These are phyloP conservation scores for Trichophyton mentagrophytes DNA, from an alignment of 2,329 filamentous ascomycete species.

Conservation along the genomic window DNA sequence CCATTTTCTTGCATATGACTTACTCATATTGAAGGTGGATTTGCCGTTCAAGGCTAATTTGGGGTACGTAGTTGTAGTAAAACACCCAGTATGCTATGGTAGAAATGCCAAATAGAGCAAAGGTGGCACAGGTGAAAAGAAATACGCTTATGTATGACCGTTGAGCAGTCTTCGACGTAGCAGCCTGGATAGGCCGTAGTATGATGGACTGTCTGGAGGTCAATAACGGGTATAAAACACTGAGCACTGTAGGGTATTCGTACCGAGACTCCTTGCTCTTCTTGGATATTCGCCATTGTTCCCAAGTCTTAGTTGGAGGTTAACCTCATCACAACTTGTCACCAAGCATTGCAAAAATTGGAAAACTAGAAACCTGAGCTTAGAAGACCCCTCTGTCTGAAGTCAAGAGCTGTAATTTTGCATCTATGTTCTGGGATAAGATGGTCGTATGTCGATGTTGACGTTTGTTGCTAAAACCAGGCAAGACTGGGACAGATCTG, in stretches of 20 bases:
- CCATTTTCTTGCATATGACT: slow-evolving; percentile 8
- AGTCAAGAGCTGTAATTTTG: no score
- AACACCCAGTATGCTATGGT: slow-evolving; percentile 52
- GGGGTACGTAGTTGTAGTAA: slow-evolving; percentile 56
- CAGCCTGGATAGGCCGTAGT: slow-evolving; percentile 37
- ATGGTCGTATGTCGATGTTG: no score
- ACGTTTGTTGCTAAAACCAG: no score
- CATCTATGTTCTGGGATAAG: no score
- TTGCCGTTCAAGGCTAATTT: slow-evolving; percentile 48
- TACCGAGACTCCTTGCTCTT: not conserved
- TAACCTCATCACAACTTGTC: not conserved
- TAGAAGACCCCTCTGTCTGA: not conserved
- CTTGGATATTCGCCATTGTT: not conserved
- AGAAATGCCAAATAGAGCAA: slow-evolving; percentile 46
- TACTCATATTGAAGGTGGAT: slow-evolving; percentile 56
- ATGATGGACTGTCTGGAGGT: not conserved
- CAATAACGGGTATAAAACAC: not conserved
- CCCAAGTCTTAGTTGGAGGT: not conserved
- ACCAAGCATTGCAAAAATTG: not conserved
- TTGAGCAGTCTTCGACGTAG: slow-evolving; percentile 49
- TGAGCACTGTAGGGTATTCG: not conserved
- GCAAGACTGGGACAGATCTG: no score
- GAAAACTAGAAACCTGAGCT: not conserved
- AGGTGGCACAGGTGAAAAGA: slow-evolving; percentile 41
- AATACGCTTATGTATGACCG: slow-evolving; percentile 51